Base-by-base conservation (phyloP, 768 basidiomycete genomes). In the Trichaptum fuscoviolaceum region DNA sequence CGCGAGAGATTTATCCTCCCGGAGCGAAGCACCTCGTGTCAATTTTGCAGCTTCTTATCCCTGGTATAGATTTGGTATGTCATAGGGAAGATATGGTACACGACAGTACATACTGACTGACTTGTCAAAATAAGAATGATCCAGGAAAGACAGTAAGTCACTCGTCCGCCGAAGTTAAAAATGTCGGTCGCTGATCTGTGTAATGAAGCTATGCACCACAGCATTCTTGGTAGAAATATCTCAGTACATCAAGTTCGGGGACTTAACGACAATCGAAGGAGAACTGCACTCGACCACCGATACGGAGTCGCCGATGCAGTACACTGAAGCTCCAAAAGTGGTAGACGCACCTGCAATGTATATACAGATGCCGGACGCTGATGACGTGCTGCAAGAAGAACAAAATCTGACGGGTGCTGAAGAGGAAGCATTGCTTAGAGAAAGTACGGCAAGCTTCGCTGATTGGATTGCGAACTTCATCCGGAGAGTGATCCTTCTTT, bases 391-490 rank as follows among this genome's bases (percentile, higher is more conserved):
- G 35, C 71, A 78, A 23, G 79, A 78, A 20, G 76, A 71, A 61
- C 76, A 75, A n/a, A 52, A 12, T 52, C 76, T 88, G 5, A 81
- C 83, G 1, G 75, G 83, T 20, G 84, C 84, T 62, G 87, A 93
- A 66, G 92, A 94, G 73, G 90, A 95, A 74, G 82, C 81, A 0
- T 73, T 90, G 42, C 77, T 95, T 8, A 84, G 85, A 77, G 87
- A 91, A 66, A 85, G 88, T 24, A 92, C 92, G 18, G 83, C 85
- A 2, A 85, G 83, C 36, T 92, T 94, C 71, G 85, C 91, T 0
- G 90, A 90, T 70, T 94, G 93, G 93, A 82, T 95, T 7, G 82
- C 89, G n/a, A 87, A 82, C 69, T 92, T 95, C 75, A 82, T 95
- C 65, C 85, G 88, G 6, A 80, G 91, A 60, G 89, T 95, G 10